Base-by-base conservation (phyloP, 2,329 filamentous ascomycete species). In the Scedosporium apiospermum region DNA sequence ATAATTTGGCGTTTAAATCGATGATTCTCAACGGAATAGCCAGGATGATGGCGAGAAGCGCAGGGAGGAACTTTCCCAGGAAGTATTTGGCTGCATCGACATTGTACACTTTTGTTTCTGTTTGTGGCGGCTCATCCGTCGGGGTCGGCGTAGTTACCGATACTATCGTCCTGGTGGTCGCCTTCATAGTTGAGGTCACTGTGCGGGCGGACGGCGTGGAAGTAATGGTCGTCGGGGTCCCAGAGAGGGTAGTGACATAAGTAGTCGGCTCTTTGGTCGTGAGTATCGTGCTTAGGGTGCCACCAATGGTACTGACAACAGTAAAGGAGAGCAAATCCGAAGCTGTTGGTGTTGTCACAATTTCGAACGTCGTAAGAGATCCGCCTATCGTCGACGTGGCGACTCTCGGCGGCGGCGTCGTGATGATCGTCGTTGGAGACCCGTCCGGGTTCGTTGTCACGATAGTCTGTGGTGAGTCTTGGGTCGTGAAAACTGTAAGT, bases 31-130 rank as follows among this genome's bases (percentile, higher is more conserved):
- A 71, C 0, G 73, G 72, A 57, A 78, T 73, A 9, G 72, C 71
- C 1, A 78, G 69, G 14, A 74, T 61, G 0, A 79, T 71, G 16
- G 75, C 75, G 1, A 78, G 61, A 2, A 80, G 69, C 0, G 76
- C 67, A 0, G 78, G 77, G 1, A 79, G 67, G 64, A 79, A 79
- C 44, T 74, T 74, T 16, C 76, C 77, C 4, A 75, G 57, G 44
- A 79, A 75, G 63, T 77, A 76, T 62, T 71, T 67, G 6, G 63
- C 63, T n/a, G 69, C 64, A 4, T 68, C 67, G 59, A 72, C 68
- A 14, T 64, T 34, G 57, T 66, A 68, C 3, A 65, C 67, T n/a
- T 68, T 69, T 1, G 66, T 63, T 27, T 65, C 30, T 58, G 60
- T 65, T 21, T 9, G 21, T 58, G 18, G 62, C 60, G 1, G 44